phyloP scores from a whole-genome alignment of 2,329 filamentous ascomycete species.

The Paraphaeosphaeria minitans region DNA sequence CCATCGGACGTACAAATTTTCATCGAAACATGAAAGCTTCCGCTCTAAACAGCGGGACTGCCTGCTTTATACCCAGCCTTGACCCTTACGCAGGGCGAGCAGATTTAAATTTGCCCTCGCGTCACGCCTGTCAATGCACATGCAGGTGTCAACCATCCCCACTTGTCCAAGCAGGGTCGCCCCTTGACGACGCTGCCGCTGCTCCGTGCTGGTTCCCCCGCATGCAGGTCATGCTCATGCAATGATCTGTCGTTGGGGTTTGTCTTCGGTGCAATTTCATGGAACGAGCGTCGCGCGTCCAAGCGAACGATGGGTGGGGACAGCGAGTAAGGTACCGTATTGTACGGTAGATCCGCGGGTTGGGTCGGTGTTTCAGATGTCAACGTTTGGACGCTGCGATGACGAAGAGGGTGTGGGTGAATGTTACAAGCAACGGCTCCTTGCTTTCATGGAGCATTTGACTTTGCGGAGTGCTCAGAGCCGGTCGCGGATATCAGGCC shows the following conservation, averaged over 20 bases:
- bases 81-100: not conserved
- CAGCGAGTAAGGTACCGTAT: too few species aligned
- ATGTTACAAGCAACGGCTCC: too few species aligned
- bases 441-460: too few species aligned
- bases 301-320: not conserved
- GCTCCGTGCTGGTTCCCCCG: conserved; percentile 2
- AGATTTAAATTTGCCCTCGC: conserved; percentile 4
- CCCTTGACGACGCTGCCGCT: conserved; percentile 2
- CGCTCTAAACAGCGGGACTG: not conserved
- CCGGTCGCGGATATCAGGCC: not conserved
- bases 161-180: conserved; percentile 1
- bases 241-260: conserved; percentile 6
- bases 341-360: too few species aligned
- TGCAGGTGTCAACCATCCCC: not conserved
- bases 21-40: not conserved
- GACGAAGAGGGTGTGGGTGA: not conserved
- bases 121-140: not conserved
- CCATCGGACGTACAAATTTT: not conserved
- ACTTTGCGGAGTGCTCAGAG: too few species aligned
- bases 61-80: not conserved
- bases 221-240: conserved; percentile 2
- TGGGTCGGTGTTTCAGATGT: conserved; percentile 7
- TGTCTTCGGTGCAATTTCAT: not conserved
- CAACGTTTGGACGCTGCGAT: not conserved
- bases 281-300: conserved; percentile 2